phyloP scores from a whole-genome alignment of 2,329 filamentous ascomycete genomes.

The Pseudogymnoascus sp. region DNA sequence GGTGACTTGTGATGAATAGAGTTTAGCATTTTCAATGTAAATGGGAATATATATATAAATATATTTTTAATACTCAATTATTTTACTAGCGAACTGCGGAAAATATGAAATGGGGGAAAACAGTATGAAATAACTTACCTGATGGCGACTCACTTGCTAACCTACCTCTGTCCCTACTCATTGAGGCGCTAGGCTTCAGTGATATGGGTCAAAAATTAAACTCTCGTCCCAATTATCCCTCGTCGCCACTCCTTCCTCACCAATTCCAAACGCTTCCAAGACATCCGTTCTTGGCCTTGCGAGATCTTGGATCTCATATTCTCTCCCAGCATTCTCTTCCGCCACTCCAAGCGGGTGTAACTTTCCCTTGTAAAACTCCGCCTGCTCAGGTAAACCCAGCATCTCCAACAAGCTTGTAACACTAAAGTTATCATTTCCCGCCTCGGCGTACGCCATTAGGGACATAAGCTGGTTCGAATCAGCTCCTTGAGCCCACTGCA shows the following conservation, averaged over 20 bases:
- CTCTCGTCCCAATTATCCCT: not conserved
- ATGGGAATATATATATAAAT: not conserved
- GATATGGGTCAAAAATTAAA: not conserved
- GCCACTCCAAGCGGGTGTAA: not conserved
- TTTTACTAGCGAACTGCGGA: not conserved
- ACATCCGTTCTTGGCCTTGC: not conserved
- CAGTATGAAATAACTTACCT: not conserved
- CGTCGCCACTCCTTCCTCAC: not conserved
- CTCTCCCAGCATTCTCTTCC: not conserved
- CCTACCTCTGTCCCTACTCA: too few species aligned
- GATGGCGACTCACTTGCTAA: not conserved
- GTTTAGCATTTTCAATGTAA: not conserved
- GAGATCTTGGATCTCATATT: not conserved
- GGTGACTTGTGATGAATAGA: not conserved
- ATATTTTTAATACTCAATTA: not conserved
- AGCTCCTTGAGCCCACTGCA: constrained; percentile 13
- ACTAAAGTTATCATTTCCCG: not conserved
- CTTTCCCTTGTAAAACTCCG: not conserved
- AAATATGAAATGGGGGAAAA: not conserved
- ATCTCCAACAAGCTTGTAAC: not conserved
- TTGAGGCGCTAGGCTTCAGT: not conserved
- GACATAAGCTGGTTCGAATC: not conserved
- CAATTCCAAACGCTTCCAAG: not conserved
- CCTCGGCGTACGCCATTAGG: not conserved
- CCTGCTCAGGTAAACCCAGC: not conserved